Percentiles rank a stretch among this genome's conserved stretches.
Evolutionary conservation across 371 early-diverging fungal genomes (phyloP).

Genomic region (Synchytrium microbalum): DNA sequence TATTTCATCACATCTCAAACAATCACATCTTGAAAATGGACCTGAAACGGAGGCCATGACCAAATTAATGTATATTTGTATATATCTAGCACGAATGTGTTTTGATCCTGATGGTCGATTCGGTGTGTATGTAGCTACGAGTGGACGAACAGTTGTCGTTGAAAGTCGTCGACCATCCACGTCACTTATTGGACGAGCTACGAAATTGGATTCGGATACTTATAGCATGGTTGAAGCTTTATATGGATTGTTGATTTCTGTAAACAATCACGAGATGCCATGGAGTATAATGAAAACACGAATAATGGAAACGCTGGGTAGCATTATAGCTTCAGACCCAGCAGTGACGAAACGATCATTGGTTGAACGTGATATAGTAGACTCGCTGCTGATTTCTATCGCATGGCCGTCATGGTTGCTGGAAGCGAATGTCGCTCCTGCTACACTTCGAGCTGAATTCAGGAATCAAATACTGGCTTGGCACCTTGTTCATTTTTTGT

Average conservation of each 20-base stretch:
- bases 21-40: background rate
- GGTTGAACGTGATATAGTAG: background rate
- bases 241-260: background rate
- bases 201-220: background rate
- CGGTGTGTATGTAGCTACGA: background rate
- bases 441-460: background rate
- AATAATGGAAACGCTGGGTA: background rate
- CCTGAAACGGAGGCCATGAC: background rate
- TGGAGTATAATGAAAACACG: background rate
- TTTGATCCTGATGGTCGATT: background rate
- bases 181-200: background rate
- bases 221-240: background rate
- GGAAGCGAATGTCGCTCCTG: background rate
- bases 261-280: background rate
- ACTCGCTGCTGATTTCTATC: background rate
- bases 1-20: background rate
- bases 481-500: conserved; percentile 1
- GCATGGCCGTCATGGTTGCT: background rate
- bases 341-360: background rate
- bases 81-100: background rate
- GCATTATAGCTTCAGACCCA: background rate
- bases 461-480: conserved; percentile 2
- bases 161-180: background rate
- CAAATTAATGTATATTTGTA: background rate
- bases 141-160: background rate